Evolutionary conservation across 139 green algal species (phyloP).

Genomic region (Marvania coccoides): DNA sequence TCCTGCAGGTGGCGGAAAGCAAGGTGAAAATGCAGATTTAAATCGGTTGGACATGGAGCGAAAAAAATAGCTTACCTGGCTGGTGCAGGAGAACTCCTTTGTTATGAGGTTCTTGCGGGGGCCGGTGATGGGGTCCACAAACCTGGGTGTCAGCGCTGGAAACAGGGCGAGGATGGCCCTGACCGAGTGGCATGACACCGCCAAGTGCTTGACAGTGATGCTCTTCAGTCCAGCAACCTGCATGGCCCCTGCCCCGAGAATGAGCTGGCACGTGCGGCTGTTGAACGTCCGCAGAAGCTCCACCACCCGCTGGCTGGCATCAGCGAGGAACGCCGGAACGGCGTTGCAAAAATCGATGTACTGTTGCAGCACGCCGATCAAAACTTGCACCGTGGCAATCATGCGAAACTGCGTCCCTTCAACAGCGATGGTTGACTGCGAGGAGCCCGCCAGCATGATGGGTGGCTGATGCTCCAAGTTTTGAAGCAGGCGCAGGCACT

Average conservation of each 20-base stretch:
- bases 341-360: not conserved
- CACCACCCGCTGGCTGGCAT: constrained; percentile 60
- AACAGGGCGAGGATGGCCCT: constrained; percentile 41
- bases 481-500: too few species aligned
- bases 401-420: not conserved
- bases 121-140: constrained; percentile 41
- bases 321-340: constrained; percentile 33
- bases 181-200: constrained; percentile 55
- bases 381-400: not conserved
- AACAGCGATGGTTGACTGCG: not conserved
- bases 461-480: too few species aligned
- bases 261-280: constrained; percentile 72
- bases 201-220: constrained; percentile 92
- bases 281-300: constrained; percentile 89
- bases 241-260: constrained; percentile 91
- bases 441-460: not conserved
- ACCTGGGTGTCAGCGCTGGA: constrained; percentile 29
- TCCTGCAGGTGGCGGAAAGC: constrained; percentile 40
- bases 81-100: constrained; percentile 69
- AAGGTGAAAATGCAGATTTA: not conserved
- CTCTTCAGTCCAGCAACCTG: constrained; percentile 71
- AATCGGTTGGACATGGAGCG: not conserved
- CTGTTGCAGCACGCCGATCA: not conserved
- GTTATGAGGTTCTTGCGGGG: constrained; percentile 48
- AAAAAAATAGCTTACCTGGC: constrained; percentile 35